These are phyloP conservation scores for Tolypocladium cylindrosporum DNA, from an alignment of 2,329 filamentous ascomycete genomes.

Conservation along the genomic window DNA sequence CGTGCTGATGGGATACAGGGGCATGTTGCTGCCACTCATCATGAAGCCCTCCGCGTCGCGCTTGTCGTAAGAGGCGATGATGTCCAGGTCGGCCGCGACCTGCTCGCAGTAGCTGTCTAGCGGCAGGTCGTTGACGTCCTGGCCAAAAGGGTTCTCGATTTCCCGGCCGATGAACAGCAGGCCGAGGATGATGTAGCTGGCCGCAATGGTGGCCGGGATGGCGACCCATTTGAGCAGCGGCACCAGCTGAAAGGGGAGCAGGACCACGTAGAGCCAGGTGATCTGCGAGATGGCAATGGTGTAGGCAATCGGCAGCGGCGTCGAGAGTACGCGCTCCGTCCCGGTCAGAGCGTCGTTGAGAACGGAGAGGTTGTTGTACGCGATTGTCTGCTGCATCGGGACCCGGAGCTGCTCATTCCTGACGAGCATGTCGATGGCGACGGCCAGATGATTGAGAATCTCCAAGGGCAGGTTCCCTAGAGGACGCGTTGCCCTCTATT, in stretches of 20 bases:
- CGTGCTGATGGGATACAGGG: constrained; percentile 44
- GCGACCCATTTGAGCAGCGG: constrained; percentile 57
- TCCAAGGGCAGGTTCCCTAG: constrained; percentile 79
- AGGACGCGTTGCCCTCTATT: constrained; percentile 50
- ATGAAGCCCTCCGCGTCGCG: constrained; percentile 21
- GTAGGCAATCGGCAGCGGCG: constrained; percentile 74
- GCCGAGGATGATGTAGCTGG: constrained; percentile 75
- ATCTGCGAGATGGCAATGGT: constrained; percentile 79
- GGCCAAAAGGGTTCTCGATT: constrained; percentile 77
- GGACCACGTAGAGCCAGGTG: constrained; percentile 72
- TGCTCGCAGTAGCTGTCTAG: constrained; percentile 70
- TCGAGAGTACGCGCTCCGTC: constrained; percentile 70
- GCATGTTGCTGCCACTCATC: constrained; percentile 32
- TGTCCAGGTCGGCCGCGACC: constrained; percentile 63
- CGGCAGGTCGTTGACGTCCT: constrained; percentile 74
- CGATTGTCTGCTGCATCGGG: constrained; percentile 49
- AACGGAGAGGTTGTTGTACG: constrained; percentile 48
- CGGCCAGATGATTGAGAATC: constrained; percentile 62
- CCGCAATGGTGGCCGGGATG: constrained; percentile 63
- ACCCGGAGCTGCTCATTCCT: constrained; percentile 43
- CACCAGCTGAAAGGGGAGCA: constrained; percentile 74
- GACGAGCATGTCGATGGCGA: constrained; percentile 54
- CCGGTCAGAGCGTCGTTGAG: constrained; percentile 65
- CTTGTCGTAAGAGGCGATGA: constrained; percentile 48
- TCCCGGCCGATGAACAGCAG: constrained; percentile 66